These are phyloP conservation scores for Aspergillus avenaceus DNA, from an alignment of 495 filamentous ascomycete species.

Conservation along the genomic window DNA sequence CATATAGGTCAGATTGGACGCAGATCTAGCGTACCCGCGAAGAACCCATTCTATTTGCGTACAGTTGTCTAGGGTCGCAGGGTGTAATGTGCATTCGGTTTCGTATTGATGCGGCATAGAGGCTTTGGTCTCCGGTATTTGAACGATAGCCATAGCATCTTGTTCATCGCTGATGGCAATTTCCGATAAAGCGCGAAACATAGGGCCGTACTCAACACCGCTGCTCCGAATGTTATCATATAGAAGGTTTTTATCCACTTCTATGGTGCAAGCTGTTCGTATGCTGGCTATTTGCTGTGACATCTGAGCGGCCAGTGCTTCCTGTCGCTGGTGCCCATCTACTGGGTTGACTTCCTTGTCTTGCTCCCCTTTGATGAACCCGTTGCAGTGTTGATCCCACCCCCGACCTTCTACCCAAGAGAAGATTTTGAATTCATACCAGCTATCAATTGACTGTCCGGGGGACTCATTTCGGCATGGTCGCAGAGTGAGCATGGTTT, in stretches of 20 bases:
- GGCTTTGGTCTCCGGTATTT: conserved; percentile 38
- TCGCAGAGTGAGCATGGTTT: conserved; percentile 27
- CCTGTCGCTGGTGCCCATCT: conserved; percentile 13
- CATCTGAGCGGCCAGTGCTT: not conserved
- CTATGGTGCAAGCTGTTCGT: conserved; percentile 7
- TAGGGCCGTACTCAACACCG: conserved; percentile 35
- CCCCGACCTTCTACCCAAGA: conserved; percentile 29
- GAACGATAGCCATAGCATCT: conserved; percentile 27
- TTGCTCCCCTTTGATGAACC: conserved; percentile 26
- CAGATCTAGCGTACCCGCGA: conserved; percentile 17
- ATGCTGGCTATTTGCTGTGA: conserved; percentile 5
- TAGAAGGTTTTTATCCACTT: conserved; percentile 9
- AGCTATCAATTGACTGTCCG: conserved; percentile 25
- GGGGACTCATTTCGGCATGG: conserved; percentile 17
- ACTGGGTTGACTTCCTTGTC: conserved; percentile 27
- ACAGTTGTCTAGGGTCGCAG: conserved; percentile 41
- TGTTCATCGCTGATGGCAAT: conserved; percentile 15
- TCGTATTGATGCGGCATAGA: conserved; percentile 47
- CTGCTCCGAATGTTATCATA: conserved; percentile 22
- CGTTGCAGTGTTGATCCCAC: conserved; percentile 42
- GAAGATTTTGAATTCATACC: conserved; percentile 41
- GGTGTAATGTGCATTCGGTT: conserved; percentile 40
- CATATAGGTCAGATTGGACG: conserved; percentile 12
- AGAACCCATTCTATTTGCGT: conserved; percentile 34
- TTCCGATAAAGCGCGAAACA: conserved; percentile 25